These are phyloP conservation scores for Tephrocybe sp. DNA, from an alignment of 768 basidiomycete genomes.

Conservation along the genomic window DNA sequence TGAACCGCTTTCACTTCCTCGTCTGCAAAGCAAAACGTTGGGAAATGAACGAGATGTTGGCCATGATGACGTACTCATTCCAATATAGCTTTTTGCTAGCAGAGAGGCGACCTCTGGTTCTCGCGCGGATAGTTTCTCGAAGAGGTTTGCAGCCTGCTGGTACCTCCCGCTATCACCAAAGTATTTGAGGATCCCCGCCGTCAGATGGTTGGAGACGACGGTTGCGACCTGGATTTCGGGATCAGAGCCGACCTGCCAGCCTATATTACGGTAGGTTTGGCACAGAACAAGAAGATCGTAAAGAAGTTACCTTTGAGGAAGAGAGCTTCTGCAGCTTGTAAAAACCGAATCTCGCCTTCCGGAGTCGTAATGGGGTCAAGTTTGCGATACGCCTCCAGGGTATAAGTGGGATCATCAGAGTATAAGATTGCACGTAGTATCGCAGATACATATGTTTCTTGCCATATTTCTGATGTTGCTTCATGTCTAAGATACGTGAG, in stretches of 20 bases:
- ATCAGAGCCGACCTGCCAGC: conserved; percentile 98
- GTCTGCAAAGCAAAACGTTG: conserved; percentile 45
- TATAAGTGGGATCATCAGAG: conserved; percentile 91
- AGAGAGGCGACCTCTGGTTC: conserved; percentile 90
- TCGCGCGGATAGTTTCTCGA: conserved; percentile 81
- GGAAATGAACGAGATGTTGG: not conserved
- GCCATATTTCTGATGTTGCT: conserved; percentile 91
- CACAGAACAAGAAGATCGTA: not conserved
- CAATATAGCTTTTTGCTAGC: conserved; percentile 87
- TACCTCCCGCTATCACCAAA: conserved; percentile 90
- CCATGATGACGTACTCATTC: conserved; percentile 77
- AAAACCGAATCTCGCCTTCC: conserved; percentile 86
- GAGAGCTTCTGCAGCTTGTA: conserved; percentile 85
- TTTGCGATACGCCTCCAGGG: conserved; percentile 91
- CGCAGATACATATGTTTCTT: conserved; percentile 95
- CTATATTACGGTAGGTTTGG: conserved; percentile 34
- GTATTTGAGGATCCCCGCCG: conserved; percentile 93
- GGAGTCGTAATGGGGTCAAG: conserved; percentile 89
- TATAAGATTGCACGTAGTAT: conserved; percentile 89
- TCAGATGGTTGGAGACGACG: conserved; percentile 93
- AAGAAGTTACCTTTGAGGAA: conserved; percentile 68
- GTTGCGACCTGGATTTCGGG: conserved; percentile 99
- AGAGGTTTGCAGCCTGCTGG: conserved; percentile 87
- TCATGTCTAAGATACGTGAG: conserved; percentile 58
- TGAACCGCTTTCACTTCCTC: conserved; percentile 98